phyloP scores from a whole-genome alignment of 345 rosid species.

The Rhodomyrtus tomentosa region DNA sequence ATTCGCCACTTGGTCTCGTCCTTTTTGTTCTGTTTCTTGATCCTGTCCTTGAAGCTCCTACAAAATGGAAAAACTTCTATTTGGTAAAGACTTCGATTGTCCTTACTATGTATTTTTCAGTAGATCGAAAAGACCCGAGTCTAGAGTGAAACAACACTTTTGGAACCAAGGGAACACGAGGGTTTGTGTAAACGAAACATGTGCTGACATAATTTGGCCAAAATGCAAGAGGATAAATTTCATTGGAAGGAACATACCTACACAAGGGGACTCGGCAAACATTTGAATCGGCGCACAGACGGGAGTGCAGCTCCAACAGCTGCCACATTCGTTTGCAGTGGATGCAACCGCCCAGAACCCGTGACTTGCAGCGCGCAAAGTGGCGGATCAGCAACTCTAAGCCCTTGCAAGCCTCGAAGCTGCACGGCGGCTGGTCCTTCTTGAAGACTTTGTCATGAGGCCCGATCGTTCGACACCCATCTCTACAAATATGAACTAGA shows the following conservation, averaged over 20 bases:
- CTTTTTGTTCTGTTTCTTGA: constrained; percentile 57
- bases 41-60: constrained; percentile 70
- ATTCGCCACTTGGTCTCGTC: constrained; percentile 65
- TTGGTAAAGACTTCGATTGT: background rate
- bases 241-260: constrained; percentile 20
- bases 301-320: constrained; percentile 70
- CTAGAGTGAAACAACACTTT: background rate
- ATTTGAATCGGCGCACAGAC: constrained; percentile 53
- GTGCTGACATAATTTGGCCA: background rate
- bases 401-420: constrained; percentile 67
- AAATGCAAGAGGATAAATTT: background rate
- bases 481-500: constrained; percentile 83
- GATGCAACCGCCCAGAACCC: constrained; percentile 72
- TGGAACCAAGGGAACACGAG: background rate
- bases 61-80: constrained; percentile 39
- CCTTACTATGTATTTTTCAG: background rate
- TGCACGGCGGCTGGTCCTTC: constrained; percentile 41
- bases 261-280: constrained; percentile 81
- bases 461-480: constrained; percentile 83
- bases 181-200: background rate
- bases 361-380: constrained; percentile 61
- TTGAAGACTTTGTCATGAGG: constrained; percentile 65
- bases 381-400: constrained; percentile 70
- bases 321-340: constrained; percentile 99
- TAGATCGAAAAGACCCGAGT: background rate